Percentiles rank a stretch among this genome's conserved stretches.
phyloP scores from a whole-genome alignment of 2,329 filamentous ascomycete genomes.

The Venturia effusa region DNA sequence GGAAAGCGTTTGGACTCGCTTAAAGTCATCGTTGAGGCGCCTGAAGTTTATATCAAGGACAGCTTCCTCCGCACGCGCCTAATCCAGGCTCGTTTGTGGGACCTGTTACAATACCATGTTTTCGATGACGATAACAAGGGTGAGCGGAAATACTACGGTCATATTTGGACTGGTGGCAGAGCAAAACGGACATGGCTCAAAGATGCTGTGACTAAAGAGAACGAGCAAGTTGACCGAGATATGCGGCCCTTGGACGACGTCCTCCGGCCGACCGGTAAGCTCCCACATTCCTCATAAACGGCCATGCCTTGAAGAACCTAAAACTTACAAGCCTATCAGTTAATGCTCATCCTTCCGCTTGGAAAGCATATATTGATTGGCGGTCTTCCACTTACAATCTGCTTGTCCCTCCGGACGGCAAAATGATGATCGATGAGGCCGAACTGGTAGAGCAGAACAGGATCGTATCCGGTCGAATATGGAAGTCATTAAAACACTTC shows the following conservation, averaged over 20 bases:
- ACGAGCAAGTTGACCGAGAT: not conserved
- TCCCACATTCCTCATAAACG: not conserved
- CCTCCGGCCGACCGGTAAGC: not conserved
- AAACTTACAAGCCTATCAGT: not conserved
- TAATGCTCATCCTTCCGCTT: not conserved
- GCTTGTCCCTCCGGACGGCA: not conserved
- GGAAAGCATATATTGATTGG: not conserved
- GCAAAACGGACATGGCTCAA: not conserved
- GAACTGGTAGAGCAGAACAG: not conserved
- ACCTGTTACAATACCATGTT: slow-evolving; percentile 1
- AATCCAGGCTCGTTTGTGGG: not conserved
- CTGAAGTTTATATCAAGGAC: not conserved
- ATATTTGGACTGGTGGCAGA: not conserved
- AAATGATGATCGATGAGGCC: not conserved
- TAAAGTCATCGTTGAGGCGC: not conserved
- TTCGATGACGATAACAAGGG: not conserved
- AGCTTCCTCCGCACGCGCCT: not conserved
- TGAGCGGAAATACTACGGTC: not conserved
- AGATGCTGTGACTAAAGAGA: not conserved
- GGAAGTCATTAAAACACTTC: not conserved
- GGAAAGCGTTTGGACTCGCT: not conserved
- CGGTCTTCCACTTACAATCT: not conserved
- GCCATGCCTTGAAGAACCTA: not conserved
- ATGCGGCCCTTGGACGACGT: not conserved
- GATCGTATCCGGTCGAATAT: not conserved